Conservation (phyloP, 225 moss, liverwort and hornwort species). For the Marchantia polymorpha region DNA sequence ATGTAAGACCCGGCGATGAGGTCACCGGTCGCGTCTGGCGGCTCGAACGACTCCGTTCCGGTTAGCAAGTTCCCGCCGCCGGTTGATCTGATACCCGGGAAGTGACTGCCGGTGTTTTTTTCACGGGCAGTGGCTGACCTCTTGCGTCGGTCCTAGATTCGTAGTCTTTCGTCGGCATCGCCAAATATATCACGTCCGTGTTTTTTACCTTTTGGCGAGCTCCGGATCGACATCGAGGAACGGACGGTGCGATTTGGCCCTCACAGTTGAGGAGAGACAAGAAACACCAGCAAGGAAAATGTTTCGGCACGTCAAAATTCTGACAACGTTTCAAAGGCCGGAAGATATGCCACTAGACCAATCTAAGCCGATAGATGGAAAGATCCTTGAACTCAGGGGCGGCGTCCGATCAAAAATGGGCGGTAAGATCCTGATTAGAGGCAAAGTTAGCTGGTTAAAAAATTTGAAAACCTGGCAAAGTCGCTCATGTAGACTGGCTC, state of each 20-base stretch:
- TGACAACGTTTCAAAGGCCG: neutral
- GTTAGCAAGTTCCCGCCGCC: neutral
- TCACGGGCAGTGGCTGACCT: neutral
- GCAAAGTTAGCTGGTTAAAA: neutral
- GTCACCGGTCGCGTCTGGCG: neutral
- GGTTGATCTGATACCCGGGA: neutral
- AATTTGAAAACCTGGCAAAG: constrained; percentile 9
- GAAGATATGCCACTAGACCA: neutral
- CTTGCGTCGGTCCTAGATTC: neutral
- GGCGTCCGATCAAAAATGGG: neutral
- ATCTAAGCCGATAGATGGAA: neutral
- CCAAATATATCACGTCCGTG: neutral
- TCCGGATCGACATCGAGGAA: neutral
- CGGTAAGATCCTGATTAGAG: neutral
- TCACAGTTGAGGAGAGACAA: neutral
- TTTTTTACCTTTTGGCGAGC: neutral
- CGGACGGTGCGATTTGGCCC: neutral
- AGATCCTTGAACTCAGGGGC: no score
- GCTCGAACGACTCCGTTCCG: neutral
- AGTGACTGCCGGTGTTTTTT: neutral
- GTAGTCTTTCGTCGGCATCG: no score
- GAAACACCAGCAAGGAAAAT: neutral
- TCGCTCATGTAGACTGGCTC: neutral
- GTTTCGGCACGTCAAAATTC: constrained; percentile 1
- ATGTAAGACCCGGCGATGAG: neutral